A percentile compares a stretch with the other conserved stretches of the same genome.
Conservation (phyloP, 73 alveolate species). For the Uronychia setigera region DNA sequence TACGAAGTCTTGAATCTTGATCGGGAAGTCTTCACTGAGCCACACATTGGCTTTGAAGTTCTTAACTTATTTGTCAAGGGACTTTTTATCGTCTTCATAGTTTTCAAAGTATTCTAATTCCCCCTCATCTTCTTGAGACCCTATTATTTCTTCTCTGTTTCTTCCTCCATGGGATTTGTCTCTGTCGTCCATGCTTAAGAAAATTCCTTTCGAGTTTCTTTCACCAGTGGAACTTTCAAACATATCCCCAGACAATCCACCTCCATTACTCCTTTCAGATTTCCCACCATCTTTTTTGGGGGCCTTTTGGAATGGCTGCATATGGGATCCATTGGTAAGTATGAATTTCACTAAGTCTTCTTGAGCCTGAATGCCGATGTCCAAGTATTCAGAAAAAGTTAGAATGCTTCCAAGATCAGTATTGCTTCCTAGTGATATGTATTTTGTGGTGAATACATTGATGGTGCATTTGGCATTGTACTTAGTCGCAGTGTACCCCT, state of each 20-base stretch:
- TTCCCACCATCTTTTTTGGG: not conserved
- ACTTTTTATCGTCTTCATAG: too few species aligned
- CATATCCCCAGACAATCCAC: not conserved
- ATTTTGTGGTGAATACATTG: not conserved
- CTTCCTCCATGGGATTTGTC: too few species aligned
- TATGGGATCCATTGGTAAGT: not conserved
- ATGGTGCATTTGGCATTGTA: not conserved
- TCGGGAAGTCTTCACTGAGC: slow-evolving; percentile 55
- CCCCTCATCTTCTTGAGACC: not conserved
- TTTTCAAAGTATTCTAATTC: not conserved
- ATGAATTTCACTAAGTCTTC: not conserved
- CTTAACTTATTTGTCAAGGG: too few species aligned
- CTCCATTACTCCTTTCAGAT: not conserved
- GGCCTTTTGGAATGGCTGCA: not conserved
- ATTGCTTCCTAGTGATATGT: not conserved
- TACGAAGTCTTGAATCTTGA: slow-evolving; percentile 36
- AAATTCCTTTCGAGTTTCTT: not conserved
- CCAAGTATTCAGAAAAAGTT: not conserved
- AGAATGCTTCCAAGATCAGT: not conserved
- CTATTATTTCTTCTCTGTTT: not conserved
- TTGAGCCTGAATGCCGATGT: not conserved
- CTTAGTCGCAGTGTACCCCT: not conserved
- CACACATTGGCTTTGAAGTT: slow-evolving; percentile 38
- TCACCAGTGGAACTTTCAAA: not conserved
- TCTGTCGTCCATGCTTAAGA: not conserved